phyloP scores from a whole-genome alignment of 208 protist species.

The Acanthamoeba triangularis region DNA sequence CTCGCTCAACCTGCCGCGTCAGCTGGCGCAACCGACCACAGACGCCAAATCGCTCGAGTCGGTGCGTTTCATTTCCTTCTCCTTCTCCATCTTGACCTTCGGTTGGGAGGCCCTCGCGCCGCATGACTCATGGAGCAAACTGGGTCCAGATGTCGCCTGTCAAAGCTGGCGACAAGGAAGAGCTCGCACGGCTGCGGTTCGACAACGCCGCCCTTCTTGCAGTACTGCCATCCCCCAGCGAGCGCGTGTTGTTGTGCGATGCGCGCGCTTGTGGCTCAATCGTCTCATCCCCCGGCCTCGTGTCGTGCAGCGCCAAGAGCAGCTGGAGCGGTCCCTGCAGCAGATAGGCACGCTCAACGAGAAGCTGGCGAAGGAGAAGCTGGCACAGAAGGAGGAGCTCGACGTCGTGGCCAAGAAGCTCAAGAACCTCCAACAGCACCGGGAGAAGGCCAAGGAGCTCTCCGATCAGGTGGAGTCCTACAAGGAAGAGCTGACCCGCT shows the following conservation, averaged over 20 bases:
- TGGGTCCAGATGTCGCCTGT: not conserved
- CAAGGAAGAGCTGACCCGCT: conserved; percentile 17
- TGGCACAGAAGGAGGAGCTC: not conserved
- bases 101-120: not conserved
- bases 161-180: not conserved
- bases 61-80: not conserved
- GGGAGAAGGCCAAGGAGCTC: conserved; percentile 38
- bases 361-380: conserved; percentile 19
- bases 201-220: conserved; percentile 16
- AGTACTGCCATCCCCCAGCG: not conserved
- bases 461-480: conserved; percentile 3
- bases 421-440: conserved; percentile 15
- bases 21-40: not conserved
- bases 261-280: not conserved
- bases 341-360: conserved; percentile 1
- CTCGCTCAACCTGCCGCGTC: conserved; percentile 21
- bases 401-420: not conserved
- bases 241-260: not conserved
- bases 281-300: not conserved
- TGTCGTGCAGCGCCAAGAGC: conserved; percentile 10
- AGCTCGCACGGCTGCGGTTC: conserved; percentile 17
- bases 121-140: not conserved
- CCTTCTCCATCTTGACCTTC: not conserved
- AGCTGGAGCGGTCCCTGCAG: not conserved
- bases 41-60: not conserved